phyloP scores from a whole-genome alignment of 331 rosid species.

The Malus hybrid region DNA sequence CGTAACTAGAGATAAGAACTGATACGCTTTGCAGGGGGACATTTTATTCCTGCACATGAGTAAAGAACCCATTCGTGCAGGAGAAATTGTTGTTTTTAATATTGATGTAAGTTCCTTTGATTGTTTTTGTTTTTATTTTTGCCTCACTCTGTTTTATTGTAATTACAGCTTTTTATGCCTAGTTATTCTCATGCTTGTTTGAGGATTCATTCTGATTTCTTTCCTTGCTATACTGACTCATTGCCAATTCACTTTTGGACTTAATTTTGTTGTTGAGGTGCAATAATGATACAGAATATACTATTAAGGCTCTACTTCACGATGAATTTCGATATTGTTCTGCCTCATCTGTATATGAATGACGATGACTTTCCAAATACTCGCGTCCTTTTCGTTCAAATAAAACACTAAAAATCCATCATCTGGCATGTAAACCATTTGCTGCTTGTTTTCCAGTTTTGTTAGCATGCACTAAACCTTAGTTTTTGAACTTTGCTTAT shows the following conservation, averaged over 20 bases:
- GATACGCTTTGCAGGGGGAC: constrained; percentile 52
- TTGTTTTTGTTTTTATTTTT: not conserved
- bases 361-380: not conserved
- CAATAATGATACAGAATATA: not conserved
- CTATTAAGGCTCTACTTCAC: not conserved
- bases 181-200: not conserved
- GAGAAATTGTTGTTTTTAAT: constrained; percentile 88
- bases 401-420: not conserved
- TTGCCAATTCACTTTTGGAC: not conserved
- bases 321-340: not conserved
- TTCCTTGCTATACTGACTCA: not conserved
- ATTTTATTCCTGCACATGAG: constrained; percentile 81
- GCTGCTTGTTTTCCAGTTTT: not conserved
- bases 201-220: not conserved
- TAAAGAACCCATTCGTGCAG: constrained; percentile 79
- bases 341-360: not conserved
- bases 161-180: not conserved
- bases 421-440: not conserved
- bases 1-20: constrained; percentile 5
- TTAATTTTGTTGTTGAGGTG: not conserved
- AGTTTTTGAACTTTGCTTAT: not conserved
- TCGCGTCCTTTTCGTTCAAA: not conserved
- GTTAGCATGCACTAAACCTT: not conserved
- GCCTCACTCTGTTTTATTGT: not conserved
- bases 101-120: constrained; percentile 50